Base-by-base conservation (phyloP, 1,139 yeast species). In the Candida smagusa region DNA sequence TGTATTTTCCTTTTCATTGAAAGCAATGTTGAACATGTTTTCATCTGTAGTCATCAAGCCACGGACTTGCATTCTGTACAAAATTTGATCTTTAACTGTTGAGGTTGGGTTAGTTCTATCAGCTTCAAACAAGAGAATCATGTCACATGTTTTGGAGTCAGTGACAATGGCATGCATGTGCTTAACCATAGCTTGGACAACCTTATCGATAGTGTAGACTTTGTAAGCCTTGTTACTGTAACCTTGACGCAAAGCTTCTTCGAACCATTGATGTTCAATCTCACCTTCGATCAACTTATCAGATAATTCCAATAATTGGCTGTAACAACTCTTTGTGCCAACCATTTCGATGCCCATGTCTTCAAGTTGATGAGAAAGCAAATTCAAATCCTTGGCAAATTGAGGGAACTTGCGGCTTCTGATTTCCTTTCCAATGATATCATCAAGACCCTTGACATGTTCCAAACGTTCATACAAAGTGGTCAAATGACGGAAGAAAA, bases 211-310 rank as follows among this genome's bases (percentile, higher is more conserved):
- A 3, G 98, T 92, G 63, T 90, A 92, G 38, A 92, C 65, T 59
- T 87, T 88, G 67, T 86, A 94, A 0, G 97, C 98, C 47, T 81
- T 83, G 63, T 92, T 94, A 52, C 94, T 79, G 66, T 87, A 92
- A 0, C 95, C 97, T 68, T 90, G 97, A 48, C 99, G 87, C 44
- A 94, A 66, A 19, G 96, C 77, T 59, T 92, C 98, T 65, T 92
- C 99, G 58, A 86, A 92, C 86, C 94, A 84, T 59, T 85, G 95
- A 49, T 89, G 96, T 53, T 92, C 98, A 38, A 92, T 68, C 30
- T 89, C 95, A 22, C 96, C 96, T 52, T 88, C 95, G 47, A 94
- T 85, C 37, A 90, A 68, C 47, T 80, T 77, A 50, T 80, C 89
- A 39, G 95, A 77, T 41, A 92, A 69, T 2, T 68, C 68, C 42